Percentiles rank a stretch among this genome's conserved stretches.
Conservation (phyloP, 1,284 basidiomycete genomes). For the Cystobasidium slooffiae region DNA sequence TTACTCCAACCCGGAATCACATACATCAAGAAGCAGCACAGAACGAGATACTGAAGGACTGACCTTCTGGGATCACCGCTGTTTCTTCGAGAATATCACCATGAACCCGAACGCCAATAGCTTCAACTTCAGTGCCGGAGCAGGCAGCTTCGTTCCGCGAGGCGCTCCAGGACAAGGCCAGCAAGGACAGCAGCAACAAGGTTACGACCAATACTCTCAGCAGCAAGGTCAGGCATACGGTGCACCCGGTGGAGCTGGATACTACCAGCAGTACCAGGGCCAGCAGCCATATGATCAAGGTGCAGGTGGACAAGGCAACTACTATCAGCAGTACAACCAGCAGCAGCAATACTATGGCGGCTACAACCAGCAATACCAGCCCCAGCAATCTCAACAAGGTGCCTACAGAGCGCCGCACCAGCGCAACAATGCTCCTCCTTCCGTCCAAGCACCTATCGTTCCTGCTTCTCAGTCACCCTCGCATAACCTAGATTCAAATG, state of each 20-base stretch:
- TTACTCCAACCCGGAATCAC: no score
- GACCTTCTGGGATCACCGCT: not conserved
- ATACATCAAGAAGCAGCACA: no score
- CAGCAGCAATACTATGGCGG: slow-evolving; percentile 51
- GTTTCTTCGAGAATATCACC: not conserved
- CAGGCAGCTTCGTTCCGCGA: slow-evolving; percentile 46
- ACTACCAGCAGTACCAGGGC: slow-evolving; percentile 31
- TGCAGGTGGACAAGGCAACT: slow-evolving; percentile 41
- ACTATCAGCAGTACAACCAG: slow-evolving; percentile 46
- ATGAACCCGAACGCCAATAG: slow-evolving; percentile 52
- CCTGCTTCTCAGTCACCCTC: slow-evolving; percentile 54
- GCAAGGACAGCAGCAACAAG: slow-evolving; percentile 47
- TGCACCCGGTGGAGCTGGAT: slow-evolving; percentile 28
- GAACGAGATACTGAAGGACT: no score
- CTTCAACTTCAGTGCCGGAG: slow-evolving; percentile 50
- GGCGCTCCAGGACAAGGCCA: slow-evolving; percentile 45
- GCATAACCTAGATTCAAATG: slow-evolving; percentile 26
- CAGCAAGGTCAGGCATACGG: slow-evolving; percentile 32
- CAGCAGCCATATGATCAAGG: slow-evolving; percentile 45
- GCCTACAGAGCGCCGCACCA: slow-evolving; percentile 30
- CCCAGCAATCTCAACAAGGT: slow-evolving; percentile 38
- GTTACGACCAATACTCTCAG: slow-evolving; percentile 10
- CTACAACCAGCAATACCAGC: slow-evolving; percentile 45
- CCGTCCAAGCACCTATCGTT: slow-evolving; percentile 51
- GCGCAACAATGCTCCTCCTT: slow-evolving; percentile 11